phyloP scores from a whole-genome alignment of 257 asterid species.

The Perilla frutescens region DNA sequence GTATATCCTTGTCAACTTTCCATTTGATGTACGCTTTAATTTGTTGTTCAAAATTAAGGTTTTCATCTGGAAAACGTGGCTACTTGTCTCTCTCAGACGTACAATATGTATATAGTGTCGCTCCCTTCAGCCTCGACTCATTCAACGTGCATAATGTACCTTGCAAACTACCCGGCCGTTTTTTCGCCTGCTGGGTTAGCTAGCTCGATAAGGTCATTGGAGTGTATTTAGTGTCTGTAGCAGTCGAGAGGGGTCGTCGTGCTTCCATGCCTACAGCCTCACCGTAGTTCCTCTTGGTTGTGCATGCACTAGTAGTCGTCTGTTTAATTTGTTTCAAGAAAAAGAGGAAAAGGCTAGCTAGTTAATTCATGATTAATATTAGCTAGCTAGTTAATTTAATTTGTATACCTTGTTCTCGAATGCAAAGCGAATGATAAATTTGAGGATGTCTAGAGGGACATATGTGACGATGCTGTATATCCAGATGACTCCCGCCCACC shows the following conservation, averaged over 20 bases:
- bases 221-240: not conserved
- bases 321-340: constrained; percentile 32
- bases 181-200: too few species aligned
- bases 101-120: not conserved
- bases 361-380: too few species aligned
- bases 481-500: constrained; percentile 84
- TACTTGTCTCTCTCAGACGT: not conserved
- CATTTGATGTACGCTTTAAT: not conserved
- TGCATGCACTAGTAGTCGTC: constrained; percentile 40
- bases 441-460: constrained; percentile 73
- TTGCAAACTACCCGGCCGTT: too few species aligned
- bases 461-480: constrained; percentile 67
- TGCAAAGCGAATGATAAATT: constrained; percentile 57
- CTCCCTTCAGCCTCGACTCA: too few species aligned
- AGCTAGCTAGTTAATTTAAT: not conserved
- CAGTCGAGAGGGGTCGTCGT: constrained; percentile 50
- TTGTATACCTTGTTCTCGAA: constrained; percentile 52
- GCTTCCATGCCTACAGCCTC: constrained; percentile 57
- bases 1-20: not conserved
- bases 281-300: constrained; percentile 54
- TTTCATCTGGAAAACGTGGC: not conserved
- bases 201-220: too few species aligned
- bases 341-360: too few species aligned
- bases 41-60: not conserved
- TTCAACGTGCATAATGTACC: too few species aligned